Evolutionary conservation across 2,329 filamentous ascomycete genomes (phyloP), one percentile per base, ranked within the genome.

Genomic region (Chalara sp.): DNA sequence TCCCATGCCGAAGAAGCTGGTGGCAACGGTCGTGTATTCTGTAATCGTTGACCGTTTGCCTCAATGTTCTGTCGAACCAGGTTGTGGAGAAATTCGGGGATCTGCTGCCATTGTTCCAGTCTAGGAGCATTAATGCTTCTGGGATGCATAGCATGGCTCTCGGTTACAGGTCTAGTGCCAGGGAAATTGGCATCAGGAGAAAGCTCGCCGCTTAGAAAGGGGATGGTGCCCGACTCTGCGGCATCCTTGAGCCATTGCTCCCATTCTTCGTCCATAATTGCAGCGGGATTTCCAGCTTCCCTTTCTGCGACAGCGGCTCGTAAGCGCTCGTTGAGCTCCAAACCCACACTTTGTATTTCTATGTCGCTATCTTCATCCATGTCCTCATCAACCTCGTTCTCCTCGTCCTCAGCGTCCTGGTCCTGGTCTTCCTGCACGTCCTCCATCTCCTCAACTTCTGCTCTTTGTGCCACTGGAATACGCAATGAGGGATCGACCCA

Each of bases 191-290:
- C 61, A 55, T 60, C 56, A 8, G 63, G 61, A 11, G 59, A 62
- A 32, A 62, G 53, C n/a, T 48, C 65, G 57, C 47, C 64, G 57
- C 53, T 72, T 30, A 77, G 62, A 46, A 73, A 70, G 13, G 74
- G 70, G 37, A 82, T 67, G 50, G 78, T 71, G 53, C 83, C 83
- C 5, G 78, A 74, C 61, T 87, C 84, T 46, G 84, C 78, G 42
- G 79, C 82, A 60, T 83, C 81, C 67, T 87, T 87, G 53, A 87
- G 70, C 79, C 83, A 88, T 65, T 86, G 82, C 65, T 88, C 84
- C 83, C 82, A 87, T 59, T 84, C 83, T 55, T 85, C 82, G 61
- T 87, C 84, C 57, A 87, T 74, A 30, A 80, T 75, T 44, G 77
- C 74, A 12, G 76, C 74, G 32, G 68, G 68, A 55, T 82, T 78